Evolutionary conservation across 2,329 filamentous ascomycete genomes (phyloP), one percentile per base, ranked within the genome.

Genomic region (Pestalotiopsis fici): DNA sequence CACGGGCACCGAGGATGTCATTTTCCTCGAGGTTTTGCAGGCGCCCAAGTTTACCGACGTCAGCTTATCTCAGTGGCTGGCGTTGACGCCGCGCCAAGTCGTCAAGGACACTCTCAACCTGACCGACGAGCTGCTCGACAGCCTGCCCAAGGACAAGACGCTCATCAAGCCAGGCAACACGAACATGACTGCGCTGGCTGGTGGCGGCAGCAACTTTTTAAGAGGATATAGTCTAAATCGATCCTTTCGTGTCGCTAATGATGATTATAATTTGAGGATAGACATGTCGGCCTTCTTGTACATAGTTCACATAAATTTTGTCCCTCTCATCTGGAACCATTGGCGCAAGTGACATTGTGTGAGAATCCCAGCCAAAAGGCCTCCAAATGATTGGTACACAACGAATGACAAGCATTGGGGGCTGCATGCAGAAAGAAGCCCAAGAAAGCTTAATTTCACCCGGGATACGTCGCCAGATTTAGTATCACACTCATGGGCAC

Each of bases 21-120:
- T 89, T 4, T 88, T 88, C 73, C 78, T 90, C n/a, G 87, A 90
- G 72, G 84, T 90, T 2, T 76, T 90, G 64, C 85, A 87, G 75
- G 84, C 86, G 3, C 74, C 76, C 27, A 78, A 79, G 64, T 87
- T 87, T 68, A 81, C 81, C 15, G 87, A 89, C 69, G 83, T 89
- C 66, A 85, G 82, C 65, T 83, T 88, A 4, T 83, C 84, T 1
- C 87, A 89, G 76, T 89, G 87, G 87, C 76, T 89, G 4, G 87
- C 86, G 0, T 75, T 88, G 28, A 88, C 86, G 2, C 86, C 87
- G 0, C 80, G 81, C 57, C 87, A 89, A 76, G 83, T 88, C n/a
- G 79, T 90, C 54, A 81, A 84, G 67, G 87, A 90, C 71, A 88
- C 86, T 0, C 74, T 90, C 66, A 82, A 78, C 59, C 67, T 83